Evolutionary conservation across 768 basidiomycete species (phyloP), one percentile per base, ranked within the genome.

Genomic region (Cystobasidium onofrii): DNA sequence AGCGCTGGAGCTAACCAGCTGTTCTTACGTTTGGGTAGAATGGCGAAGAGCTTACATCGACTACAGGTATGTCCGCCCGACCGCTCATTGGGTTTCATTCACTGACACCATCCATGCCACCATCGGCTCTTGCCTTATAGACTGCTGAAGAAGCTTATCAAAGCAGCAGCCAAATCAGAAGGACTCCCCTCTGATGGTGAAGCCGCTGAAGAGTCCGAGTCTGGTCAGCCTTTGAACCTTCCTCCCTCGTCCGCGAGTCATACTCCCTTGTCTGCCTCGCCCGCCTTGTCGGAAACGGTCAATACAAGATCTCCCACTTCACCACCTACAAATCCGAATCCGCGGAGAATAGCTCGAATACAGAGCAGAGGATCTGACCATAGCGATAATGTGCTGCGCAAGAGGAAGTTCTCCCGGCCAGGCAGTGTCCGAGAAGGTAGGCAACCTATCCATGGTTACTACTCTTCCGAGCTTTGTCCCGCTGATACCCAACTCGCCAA

Each of bases 21-120:
- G n/a, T n/a, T n/a, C n/a, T n/a, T n/a, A n/a, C n/a, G n/a, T n/a
- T n/a, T n/a, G n/a, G 1, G 10, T 62, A 70, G 74, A 75, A 62
- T 75, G 74, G 74, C 12, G 57, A 4, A 31, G 74, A 34, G 74
- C 70, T 3, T 75, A 75, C 50, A 31, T 75, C 27, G 64, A 75
- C 70, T 67, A 67, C 44, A 36, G 46, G 46, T 50, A 50, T 17
- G 46, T 20, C 46, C 20, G 6, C 3, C 20, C 4, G 46, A 27
- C 61, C 7, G 39, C 15, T 39, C 39, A 6, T 39, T 39, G 39
- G 39, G n/a, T n/a, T n/a, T n/a, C 39, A 39, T 15, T 6, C 15
- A 15, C 39, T 39, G 39, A 39, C 39, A 39, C 39, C 39, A 6
- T 39, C 15, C 39, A 39, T 39, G 39, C 39, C 6, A 39, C 39